These are phyloP conservation scores for Mycena sp. DNA, from an alignment of 1,284 basidiomycete genomes.

Conservation along the genomic window DNA sequence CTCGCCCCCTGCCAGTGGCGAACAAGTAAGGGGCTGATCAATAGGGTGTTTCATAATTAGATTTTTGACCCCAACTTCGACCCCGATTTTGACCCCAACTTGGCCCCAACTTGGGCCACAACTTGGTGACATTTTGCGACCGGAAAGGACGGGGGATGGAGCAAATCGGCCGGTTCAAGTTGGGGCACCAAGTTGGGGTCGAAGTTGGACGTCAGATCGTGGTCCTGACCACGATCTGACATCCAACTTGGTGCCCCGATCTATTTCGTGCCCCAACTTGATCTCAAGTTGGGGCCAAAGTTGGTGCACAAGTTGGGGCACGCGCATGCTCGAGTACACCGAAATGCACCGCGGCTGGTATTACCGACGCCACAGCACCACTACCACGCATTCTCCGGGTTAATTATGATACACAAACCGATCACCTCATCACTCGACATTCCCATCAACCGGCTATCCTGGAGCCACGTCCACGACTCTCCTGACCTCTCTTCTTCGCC, in stretches of 20 bases:
- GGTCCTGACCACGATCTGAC: no score
- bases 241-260: no score
- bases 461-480: neutral
- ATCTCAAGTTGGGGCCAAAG: conserved; percentile 22
- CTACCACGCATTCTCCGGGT: conserved; percentile 17
- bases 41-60: no score
- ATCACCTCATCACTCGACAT: neutral
- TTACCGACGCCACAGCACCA: conserved; percentile 37
- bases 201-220: no score
- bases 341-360: conserved; percentile 31
- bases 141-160: no score
- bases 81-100: no score
- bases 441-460: neutral
- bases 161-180: no score
- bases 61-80: no score
- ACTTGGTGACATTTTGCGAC: no score
- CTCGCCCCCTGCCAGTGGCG: conserved; percentile 26
- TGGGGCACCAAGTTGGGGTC: no score
- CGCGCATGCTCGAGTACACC: conserved; percentile 36
- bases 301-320: conserved; percentile 32
- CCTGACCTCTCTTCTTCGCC: neutral
- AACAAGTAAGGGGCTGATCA: conserved; percentile 34
- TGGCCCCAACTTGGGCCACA: no score
- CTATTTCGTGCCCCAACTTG: conserved; percentile 27
- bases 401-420: neutral